Evolutionary conservation across 2,329 filamentous ascomycete species (phyloP).

Genomic region (Diaporthe longicolla): DNA sequence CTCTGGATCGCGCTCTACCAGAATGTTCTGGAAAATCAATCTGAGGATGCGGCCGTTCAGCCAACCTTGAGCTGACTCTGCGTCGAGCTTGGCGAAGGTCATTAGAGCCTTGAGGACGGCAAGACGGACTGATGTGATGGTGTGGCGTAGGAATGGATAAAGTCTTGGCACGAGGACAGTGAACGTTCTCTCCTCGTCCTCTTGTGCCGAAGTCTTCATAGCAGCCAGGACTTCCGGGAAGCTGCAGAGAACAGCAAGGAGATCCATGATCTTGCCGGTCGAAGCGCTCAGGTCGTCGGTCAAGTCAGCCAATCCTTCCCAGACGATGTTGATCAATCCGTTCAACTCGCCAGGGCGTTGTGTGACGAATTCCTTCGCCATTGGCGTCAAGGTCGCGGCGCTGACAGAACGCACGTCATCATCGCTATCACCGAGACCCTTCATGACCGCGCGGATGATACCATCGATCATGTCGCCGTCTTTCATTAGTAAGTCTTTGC

Average conservation of each 20-base stretch:
- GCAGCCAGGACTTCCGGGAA: constrained; percentile 93
- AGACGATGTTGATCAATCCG: constrained; percentile 91
- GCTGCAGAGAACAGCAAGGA: constrained; percentile 93
- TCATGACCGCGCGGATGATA: constrained; percentile 93
- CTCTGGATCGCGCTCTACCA: constrained; percentile 90
- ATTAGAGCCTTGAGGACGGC: constrained; percentile 93
- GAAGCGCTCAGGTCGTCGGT: constrained; percentile 97
- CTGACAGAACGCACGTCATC: constrained; percentile 98
- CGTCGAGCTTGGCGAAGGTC: constrained; percentile 91
- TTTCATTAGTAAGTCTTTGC: constrained; percentile 90
- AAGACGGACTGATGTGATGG: constrained; percentile 94
- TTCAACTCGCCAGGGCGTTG: constrained; percentile 85
- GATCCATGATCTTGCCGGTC: constrained; percentile 98
- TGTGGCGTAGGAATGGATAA: constrained; percentile 96
- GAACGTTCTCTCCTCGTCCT: constrained; percentile 90
- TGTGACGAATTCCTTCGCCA: constrained; percentile 93
- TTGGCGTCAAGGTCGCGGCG: constrained; percentile 96
- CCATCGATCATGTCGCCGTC: constrained; percentile 92
- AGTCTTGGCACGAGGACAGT: constrained; percentile 91
- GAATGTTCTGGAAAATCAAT: constrained; percentile 92
- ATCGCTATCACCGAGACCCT: constrained; percentile 89
- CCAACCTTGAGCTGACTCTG: constrained; percentile 87
- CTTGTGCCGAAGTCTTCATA: constrained; percentile 90
- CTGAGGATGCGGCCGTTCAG: constrained; percentile 90
- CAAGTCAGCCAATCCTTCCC: constrained; percentile 97